These are phyloP conservation scores for Epichloe brachyelytri DNA, from an alignment of 2,329 filamentous ascomycete genomes.

Conservation along the genomic window DNA sequence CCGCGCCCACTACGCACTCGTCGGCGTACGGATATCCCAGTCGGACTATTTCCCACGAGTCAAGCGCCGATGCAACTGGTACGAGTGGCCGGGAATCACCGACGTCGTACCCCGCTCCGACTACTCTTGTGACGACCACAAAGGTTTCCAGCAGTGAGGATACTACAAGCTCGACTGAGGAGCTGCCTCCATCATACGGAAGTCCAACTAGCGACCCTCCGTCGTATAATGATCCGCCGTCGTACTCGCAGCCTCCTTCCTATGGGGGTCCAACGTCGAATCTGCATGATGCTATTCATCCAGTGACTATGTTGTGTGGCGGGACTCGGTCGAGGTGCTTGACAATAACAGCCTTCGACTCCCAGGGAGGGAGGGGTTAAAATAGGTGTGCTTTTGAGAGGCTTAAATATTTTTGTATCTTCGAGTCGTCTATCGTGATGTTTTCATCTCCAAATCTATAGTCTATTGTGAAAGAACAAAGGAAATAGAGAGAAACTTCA, in stretches of 20 bases:
- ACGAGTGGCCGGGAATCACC: background rate
- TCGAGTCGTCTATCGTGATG: slow-evolving; percentile 2
- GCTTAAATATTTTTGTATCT: background rate
- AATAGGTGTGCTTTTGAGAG: background rate
- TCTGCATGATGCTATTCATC: background rate
- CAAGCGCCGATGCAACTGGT: background rate
- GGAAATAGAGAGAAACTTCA: background rate
- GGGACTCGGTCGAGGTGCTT: background rate
- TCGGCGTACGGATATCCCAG: background rate
- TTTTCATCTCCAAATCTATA: slow-evolving; percentile 1
- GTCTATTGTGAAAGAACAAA: slow-evolving; percentile 2
- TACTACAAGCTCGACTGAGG: background rate
- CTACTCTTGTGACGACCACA: slow-evolving; percentile 1
- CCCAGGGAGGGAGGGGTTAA: background rate
- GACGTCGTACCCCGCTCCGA: background rate
- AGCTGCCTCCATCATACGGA: background rate
- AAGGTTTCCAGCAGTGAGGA: background rate
- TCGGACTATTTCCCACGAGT: background rate
- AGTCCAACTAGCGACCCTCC: background rate
- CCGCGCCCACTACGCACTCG: background rate
- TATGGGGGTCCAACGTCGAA: slow-evolving; percentile 1
- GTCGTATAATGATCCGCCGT: slow-evolving; percentile 1
- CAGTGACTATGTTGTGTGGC: background rate
- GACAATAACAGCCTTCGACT: background rate
- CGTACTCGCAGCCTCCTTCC: slow-evolving; percentile 1